Base-by-base conservation (phyloP, 73 alveolate species). In the Breviolum minutum region DNA sequence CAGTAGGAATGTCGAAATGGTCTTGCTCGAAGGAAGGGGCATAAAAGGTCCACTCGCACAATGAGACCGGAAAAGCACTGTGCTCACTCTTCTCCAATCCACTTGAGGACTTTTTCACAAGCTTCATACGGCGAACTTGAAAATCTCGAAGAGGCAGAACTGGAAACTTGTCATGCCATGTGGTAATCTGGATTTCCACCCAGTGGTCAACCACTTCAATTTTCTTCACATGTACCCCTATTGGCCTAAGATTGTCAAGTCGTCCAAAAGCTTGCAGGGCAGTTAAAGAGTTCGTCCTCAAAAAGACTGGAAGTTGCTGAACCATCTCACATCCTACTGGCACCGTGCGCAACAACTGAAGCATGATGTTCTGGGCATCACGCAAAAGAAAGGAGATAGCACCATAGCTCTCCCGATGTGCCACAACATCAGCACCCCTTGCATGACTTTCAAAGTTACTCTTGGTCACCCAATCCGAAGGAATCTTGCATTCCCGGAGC, bases 401-500 rank as follows among this genome's bases (percentile, higher is more conserved):
- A 30, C 82, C 95, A 10, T 48, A 17, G 22, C 14, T 64, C 95
- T 87, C 83, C 30, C 95, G 81, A 63, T 4, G 9, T 30, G 68
- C 95, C 26, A 12, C 27, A 48, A 87, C 82, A 10, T 87, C 68
- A 26, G 82, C 73, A 11, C 82, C 82, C 73, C n/a, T 27, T 22
- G 95, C 95, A 27, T 62, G 82, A 4, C 17, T 30, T 32, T 19
- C 61, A 54, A 87, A 87, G 32, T 87, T 87, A 19, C 2, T 10
- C 54, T 40, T 40, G 54, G 0, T 40, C 17, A 81, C 95, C 29
- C 26, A 22, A 32, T 87, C 82, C 10, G 6, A 7, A 17, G 95
- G 95, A 87, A 87, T 62, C 20, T 54, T 63, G 95, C 95, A 87
- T 60, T 87, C 95, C 12, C 54, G 73, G 82, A 63, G 54, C 22